Conservation (phyloP, 805 yeast species). For the Blastobotrys muscicola region DNA sequence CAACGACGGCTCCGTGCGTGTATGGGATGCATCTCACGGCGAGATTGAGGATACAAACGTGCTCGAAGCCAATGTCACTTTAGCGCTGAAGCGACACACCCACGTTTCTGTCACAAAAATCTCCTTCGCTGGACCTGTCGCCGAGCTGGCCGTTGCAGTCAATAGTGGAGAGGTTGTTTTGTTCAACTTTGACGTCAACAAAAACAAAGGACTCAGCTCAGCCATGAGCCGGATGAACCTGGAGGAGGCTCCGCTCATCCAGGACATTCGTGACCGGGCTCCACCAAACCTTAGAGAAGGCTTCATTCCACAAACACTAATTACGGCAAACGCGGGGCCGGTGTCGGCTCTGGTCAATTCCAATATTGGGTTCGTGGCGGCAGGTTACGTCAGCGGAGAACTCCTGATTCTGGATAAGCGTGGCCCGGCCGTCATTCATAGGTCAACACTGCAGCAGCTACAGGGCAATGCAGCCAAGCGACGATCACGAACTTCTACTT, state of each 20-base stretch:
- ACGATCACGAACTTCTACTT: conserved; percentile 3
- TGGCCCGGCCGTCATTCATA: conserved; percentile 51
- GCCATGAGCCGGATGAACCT: conserved; percentile 16
- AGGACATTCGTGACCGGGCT: conserved; percentile 45
- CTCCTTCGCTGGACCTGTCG: conserved; percentile 69
- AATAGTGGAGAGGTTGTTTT: conserved; percentile 65
- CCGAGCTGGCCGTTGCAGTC: conserved; percentile 63
- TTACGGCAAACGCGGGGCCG: conserved; percentile 36
- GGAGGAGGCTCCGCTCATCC: not conserved
- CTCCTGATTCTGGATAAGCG: conserved; percentile 68
- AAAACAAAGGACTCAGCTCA: conserved; percentile 16
- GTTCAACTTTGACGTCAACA: conserved; percentile 57
- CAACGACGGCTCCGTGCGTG: conserved; percentile 64
- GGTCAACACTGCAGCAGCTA: not conserved
- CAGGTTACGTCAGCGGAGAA: conserved; percentile 71
- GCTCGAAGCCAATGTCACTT: conserved; percentile 48
- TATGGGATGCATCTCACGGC: conserved; percentile 75
- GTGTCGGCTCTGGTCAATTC: conserved; percentile 60
- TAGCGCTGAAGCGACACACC: conserved; percentile 34
- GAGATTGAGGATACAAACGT: conserved; percentile 54
- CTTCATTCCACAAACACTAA: conserved; percentile 45
- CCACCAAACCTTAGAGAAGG: conserved; percentile 46
- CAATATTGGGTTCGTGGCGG: conserved; percentile 73
- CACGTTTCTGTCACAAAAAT: conserved; percentile 44
- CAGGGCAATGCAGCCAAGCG: not conserved